Base-by-base conservation (phyloP, 2,329 filamentous ascomycete genomes). In the Aspergillus bombycis region DNA sequence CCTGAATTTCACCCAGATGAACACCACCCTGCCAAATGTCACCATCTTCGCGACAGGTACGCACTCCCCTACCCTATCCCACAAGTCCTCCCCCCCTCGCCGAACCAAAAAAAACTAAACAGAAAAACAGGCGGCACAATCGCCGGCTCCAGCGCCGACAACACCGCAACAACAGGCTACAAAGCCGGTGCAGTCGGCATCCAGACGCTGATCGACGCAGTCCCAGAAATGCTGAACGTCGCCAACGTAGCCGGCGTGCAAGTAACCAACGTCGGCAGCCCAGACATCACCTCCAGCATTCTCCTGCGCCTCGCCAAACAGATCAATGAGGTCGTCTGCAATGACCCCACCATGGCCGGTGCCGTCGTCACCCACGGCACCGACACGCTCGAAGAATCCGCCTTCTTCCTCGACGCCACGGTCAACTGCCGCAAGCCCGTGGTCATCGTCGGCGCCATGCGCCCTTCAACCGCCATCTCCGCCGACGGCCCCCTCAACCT, bases 401-500 rank as follows among this genome's bases (percentile, higher is more conserved):
- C 86, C 10, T 89, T 89, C 77, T 89, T 88, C 77, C 77, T 89
- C 10, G 84, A 89, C 65, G 75, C 85, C 4, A 87, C 85, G 0
- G 72, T 88, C 38, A 82, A 83, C 67, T 85, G 82, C 50, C 79
- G 80, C 34, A 89, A 89, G 73, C 87, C 87, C 0, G 80, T 89
- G 6, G 81, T 89, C 4, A 71, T 87, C 28, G 87, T 87, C 1
- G 87, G 87, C 6, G 83, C 87, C 21, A 89, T 89, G 87, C 80
- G 87, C 11, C 87, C 87, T 5, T 83, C 86, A 0, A 88, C 87
- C 0, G 86, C 86, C 14, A 80, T 89, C 69, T 86, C 84, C 64
- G 86, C 88, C 19, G 88, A 90, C 64, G 88, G 88, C 0, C 86
- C 86, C 19, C 82, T 86, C 70, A 89, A 90, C 73, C 80, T 89